Conservation (phyloP, 345 rosid species). For the Pugionium dolabratum region DNA sequence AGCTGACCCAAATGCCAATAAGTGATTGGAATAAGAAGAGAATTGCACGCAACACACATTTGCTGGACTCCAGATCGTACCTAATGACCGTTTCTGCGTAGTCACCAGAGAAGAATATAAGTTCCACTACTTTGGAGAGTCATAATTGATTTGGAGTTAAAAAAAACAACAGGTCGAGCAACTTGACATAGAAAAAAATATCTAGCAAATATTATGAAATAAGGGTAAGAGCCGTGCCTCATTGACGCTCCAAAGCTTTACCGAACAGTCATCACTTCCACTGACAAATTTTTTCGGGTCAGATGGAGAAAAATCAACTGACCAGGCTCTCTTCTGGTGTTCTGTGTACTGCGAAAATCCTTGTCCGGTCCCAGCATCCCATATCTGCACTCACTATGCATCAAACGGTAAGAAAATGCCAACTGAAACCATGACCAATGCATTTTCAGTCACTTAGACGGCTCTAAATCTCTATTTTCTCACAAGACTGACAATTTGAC, state of each 20-base stretch:
- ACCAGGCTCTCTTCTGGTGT: slow-evolving; percentile 91
- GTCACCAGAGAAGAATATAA: slow-evolving; percentile 21
- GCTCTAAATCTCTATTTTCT: background rate
- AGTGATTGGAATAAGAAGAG: slow-evolving; percentile 63
- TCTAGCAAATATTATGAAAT: slow-evolving; percentile 9
- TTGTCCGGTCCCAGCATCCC: slow-evolving; percentile 88
- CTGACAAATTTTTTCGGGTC: slow-evolving; percentile 84
- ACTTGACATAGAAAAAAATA: slow-evolving; percentile 1
- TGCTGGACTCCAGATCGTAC: slow-evolving; percentile 70
- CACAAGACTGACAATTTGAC: background rate
- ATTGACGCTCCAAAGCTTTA: slow-evolving; percentile 86
- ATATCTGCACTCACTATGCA: slow-evolving; percentile 58
- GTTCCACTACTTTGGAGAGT: slow-evolving; percentile 3
- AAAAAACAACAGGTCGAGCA: background rate
- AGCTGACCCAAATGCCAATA: slow-evolving; percentile 83
- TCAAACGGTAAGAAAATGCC: slow-evolving; percentile 35
- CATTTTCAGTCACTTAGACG: slow-evolving; percentile 15
- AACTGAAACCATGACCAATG: slow-evolving; percentile 21
- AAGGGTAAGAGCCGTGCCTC: slow-evolving; percentile 49
- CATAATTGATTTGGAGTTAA: slow-evolving; percentile 3
- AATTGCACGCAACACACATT: slow-evolving; percentile 89
- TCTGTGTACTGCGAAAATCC: slow-evolving; percentile 63
- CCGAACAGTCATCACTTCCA: slow-evolving; percentile 89
- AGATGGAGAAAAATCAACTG: slow-evolving; percentile 84
- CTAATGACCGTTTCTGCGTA: slow-evolving; percentile 69